These are phyloP conservation scores for Ophiocordyceps sinensis DNA, from an alignment of 2,329 filamentous ascomycete species.

Conservation along the genomic window DNA sequence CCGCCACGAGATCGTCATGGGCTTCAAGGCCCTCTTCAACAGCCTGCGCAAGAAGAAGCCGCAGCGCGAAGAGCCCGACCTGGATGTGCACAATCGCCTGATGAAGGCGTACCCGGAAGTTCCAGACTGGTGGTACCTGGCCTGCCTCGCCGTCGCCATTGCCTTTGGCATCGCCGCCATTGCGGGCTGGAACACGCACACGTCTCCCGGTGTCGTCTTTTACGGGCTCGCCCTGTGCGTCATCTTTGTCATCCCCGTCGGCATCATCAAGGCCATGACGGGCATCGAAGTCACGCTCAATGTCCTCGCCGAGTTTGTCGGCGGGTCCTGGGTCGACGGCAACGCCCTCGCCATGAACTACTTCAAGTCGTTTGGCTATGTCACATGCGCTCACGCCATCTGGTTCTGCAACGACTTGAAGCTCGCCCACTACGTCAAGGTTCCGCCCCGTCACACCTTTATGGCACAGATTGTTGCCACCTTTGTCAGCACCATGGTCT, in stretches of 20 bases:
- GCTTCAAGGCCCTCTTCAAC: constrained; percentile 31
- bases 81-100: constrained; percentile 33
- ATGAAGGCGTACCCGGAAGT: constrained; percentile 33
- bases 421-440: constrained; percentile 42
- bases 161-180: constrained; percentile 31
- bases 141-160: constrained; percentile 27
- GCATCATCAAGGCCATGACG: constrained; percentile 38
- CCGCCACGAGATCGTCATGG: constrained; percentile 32
- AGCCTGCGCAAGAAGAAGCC: constrained; percentile 26
- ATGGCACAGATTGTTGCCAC: constrained; percentile 44
- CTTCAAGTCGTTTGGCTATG: constrained; percentile 37
- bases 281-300: constrained; percentile 37
- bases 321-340: constrained; percentile 33
- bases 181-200: constrained; percentile 33
- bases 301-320: constrained; percentile 38
- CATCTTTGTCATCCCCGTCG: constrained; percentile 35
- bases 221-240: constrained; percentile 34
- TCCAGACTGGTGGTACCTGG: constrained; percentile 40
- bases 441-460: constrained; percentile 45
- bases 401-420: constrained; percentile 34
- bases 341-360: constrained; percentile 39
- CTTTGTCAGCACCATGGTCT: constrained; percentile 35
- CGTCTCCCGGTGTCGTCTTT: constrained; percentile 34
- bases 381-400: constrained; percentile 35
- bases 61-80: constrained; percentile 18